Base-by-base conservation (phyloP, 768 basidiomycete species). In the Kwoniella heveanensis region DNA sequence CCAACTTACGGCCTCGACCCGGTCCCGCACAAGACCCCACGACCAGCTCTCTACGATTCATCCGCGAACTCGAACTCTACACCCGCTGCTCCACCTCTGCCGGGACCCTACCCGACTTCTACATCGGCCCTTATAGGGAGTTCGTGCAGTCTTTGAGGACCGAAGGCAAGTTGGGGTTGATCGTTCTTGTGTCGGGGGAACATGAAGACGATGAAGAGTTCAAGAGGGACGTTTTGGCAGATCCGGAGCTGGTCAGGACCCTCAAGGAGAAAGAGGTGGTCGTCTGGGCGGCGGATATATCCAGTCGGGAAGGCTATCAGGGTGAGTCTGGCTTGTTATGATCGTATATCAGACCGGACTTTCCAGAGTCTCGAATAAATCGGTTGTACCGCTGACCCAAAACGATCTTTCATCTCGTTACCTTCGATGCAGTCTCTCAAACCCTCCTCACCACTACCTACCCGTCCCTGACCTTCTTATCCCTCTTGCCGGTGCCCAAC, bases 241-340 rank as follows among this genome's bases (percentile, higher is more conserved):
- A 95, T 72, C 81, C 87, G 1, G 81, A 83, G 9, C 84, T 97
- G 49, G 85, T 93, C 7, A 85, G 84, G 25, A 78, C 86, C 2
- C 82, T 96, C 24, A 84, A 85, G 53, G 87, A 89, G 32, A 89
- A 92, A 77, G 83, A 88, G 54, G 83, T 95, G 57, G 71, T 92
- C 19, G 86, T 92, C 8, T 99, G 94, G 95, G 95, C 90, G 2
- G 94, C 91, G 17, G 94, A 97, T 74, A 86, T 96, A 8, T 84
- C 88, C 32, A 88, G 90, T 70, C 83, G 83, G 36, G 91, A 95
- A 65, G 86, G 90, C 4, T 92, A 92, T 85, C 85, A 87, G 76
- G 86, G 88, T 88, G 49, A 49, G 77, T 63, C 25, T 5, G 21
- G 24, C 55, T 29, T 17, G 29, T 0, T 0, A 27, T 19, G 29